These are phyloP conservation scores for Fonsecaea erecta DNA, from an alignment of 2,329 filamentous ascomycete species.

Conservation along the genomic window DNA sequence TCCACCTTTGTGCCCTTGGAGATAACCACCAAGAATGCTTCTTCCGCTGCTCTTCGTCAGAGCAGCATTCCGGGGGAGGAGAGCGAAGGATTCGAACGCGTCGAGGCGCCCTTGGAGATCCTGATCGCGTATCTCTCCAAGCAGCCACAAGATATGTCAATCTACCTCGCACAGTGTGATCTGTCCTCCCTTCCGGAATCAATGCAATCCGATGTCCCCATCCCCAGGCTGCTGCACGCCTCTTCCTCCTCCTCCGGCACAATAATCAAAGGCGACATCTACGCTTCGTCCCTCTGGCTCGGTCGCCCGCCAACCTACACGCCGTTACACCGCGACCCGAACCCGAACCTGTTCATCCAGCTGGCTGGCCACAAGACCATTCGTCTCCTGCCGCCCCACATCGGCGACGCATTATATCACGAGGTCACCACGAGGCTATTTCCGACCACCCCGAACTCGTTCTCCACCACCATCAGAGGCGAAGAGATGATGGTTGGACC, in stretches of 20 bases:
- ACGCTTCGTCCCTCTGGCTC: slow-evolving; percentile 85
- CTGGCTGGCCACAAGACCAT: slow-evolving; percentile 73
- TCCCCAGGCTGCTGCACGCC: slow-evolving; percentile 51
- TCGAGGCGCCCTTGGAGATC: slow-evolving; percentile 61
- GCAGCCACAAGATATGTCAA: slow-evolving; percentile 20
- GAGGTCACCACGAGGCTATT: slow-evolving; percentile 46
- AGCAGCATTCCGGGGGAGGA: background rate
- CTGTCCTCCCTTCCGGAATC: slow-evolving; percentile 68
- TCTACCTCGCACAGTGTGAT: slow-evolving; percentile 86
- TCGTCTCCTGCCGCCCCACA: slow-evolving; percentile 68
- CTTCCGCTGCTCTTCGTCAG: background rate
- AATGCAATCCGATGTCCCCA: slow-evolving; percentile 69
- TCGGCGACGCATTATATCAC: slow-evolving; percentile 69
- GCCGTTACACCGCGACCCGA: slow-evolving; percentile 88
- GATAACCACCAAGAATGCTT: slow-evolving; percentile 48
- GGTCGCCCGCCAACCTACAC: slow-evolving; percentile 86
- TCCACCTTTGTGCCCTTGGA: slow-evolving; percentile 64
- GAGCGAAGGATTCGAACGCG: slow-evolving; percentile 49
- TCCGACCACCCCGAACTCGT: slow-evolving; percentile 28
- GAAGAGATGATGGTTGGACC: slow-evolving; percentile 89
- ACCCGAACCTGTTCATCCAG: slow-evolving; percentile 90
- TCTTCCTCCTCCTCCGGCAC: slow-evolving; percentile 58
- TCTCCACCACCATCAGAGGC: slow-evolving; percentile 65
- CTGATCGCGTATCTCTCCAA: slow-evolving; percentile 61
- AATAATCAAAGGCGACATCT: slow-evolving; percentile 79